phyloP scores from a whole-genome alignment of 2,329 filamentous ascomycete species.

The Penicillium griseofulvum region DNA sequence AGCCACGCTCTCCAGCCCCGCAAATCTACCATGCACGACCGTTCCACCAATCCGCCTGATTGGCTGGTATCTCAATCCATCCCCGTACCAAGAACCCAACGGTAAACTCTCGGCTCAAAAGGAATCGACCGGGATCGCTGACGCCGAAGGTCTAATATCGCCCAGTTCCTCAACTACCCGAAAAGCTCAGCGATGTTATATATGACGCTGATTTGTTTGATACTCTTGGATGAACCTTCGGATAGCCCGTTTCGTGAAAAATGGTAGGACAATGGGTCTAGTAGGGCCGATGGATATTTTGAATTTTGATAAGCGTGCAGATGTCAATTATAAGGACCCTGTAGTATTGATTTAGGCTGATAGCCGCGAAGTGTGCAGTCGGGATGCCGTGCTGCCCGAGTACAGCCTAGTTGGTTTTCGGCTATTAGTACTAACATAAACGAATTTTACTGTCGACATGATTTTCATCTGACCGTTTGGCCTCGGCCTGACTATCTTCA shows the following conservation, averaged over 20 bases:
- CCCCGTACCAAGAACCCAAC: constrained; percentile 21
- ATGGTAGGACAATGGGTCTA: constrained; percentile 7
- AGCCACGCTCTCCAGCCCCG: background rate
- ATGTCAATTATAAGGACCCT: background rate
- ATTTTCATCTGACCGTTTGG: background rate
- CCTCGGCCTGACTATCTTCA: no score
- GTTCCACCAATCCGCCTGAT: constrained; percentile 3
- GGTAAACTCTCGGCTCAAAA: constrained; percentile 25
- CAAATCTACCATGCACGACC: background rate
- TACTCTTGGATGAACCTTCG: constrained; percentile 21
- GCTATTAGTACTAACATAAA: background rate
- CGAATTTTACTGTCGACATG: no score
- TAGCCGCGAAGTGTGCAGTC: constrained; percentile 14
- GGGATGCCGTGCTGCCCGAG: constrained; percentile 17
- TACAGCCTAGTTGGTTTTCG: constrained; percentile 4
- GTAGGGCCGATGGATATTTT: background rate
- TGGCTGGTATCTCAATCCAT: constrained; percentile 14
- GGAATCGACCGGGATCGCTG: constrained; percentile 23
- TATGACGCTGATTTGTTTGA: constrained; percentile 4
- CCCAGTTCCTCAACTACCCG: constrained; percentile 11
- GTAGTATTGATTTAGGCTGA: background rate
- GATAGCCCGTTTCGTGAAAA: constrained; percentile 20
- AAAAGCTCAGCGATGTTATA: constrained; percentile 6
- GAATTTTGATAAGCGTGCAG: background rate
- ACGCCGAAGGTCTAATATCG: background rate